Base-by-base conservation (phyloP, 495 filamentous ascomycete genomes). In the Schizothecium vesticola region DNA sequence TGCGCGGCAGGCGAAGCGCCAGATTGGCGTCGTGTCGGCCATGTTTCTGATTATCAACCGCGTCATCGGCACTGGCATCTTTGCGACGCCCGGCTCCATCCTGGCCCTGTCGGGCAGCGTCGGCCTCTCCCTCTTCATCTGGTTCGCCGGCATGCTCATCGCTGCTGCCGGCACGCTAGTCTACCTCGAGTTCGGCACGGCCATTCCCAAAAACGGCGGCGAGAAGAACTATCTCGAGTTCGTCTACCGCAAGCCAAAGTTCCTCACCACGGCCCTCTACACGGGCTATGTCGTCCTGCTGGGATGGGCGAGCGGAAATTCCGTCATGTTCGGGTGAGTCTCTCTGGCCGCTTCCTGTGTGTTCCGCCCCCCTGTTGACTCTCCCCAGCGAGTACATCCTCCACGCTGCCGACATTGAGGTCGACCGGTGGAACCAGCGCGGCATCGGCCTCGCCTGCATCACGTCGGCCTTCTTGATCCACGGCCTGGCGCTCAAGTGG, bases 51-150 rank as follows among this genome's bases (percentile, higher is more conserved):
- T 82, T 60, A 78, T 82, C 72, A 84, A 84, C n/a, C 88, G 89
- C 1, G 87, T 94, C 9, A 89, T 94, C 64, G 91, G 91, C 0
- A 89, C 86, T 66, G 91, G 90, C n/a, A 90, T 94, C 71, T 94
- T 92, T 73, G 88, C 90, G 1, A 91, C 88, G 0, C 90, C 90
- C 0, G 89, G 89, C 22, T 81, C 85, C 16, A 91, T 94, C 68
- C 80, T 89, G 11, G 79, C 84, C 31, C 86, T 87, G 0, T 84
- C 86, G 28, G 91, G 91, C 16, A 92, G 90, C 70, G 80, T 91
- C 7, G 91, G 90, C 8, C 78, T 91, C 13, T 85, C 88, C 0
- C 72, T 93, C 3, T 75, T 86, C 56, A 76, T 92, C 51, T 94
- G 90, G 90, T 69, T 90, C 3, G 78, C 85, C 1, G 90, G 90